Evolutionary conservation across 2,329 filamentous ascomycete genomes (phyloP), one percentile per base, ranked within the genome.

Genomic region (Nothopassalora personata): DNA sequence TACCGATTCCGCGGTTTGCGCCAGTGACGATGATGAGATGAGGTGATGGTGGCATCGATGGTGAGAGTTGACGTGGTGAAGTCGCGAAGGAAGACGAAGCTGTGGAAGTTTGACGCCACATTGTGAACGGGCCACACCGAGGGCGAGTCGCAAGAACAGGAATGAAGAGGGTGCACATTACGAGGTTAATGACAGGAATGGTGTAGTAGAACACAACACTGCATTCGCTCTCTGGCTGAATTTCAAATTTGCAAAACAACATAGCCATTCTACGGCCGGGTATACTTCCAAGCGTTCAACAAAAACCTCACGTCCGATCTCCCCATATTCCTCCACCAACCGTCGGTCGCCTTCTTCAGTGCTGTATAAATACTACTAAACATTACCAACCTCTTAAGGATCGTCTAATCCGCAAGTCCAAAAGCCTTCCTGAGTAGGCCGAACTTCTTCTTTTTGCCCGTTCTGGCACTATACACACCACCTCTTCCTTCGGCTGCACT

Each of bases 371-470:
- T 43, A 43, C 13, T 43, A 43, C 39, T 43, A 43, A 43, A 43
- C 39, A 43, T 43, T 43, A 43, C 39, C 39, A 43, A 43, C 11
- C 31, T 43, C 13, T 18, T 43, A 13, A n/a, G 3, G n/a, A n/a
- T 8, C n/a, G 4, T 43, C 51, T 52, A 85, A 67, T 83, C 81
- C 68, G 83, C 74, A 53, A 85, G 71, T 52, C 80, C 77, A 73
- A 90, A 88, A 72, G 87, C 86, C 71, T 79, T 83, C 71, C 87
- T 83, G 70, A 90, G 73, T 56, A 78, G 75, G 46, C 81, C 80
- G 72, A 90, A 90, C 73, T 86, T 88, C 80, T 89, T 90, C 75
- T 81, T 83, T 72, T 77, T 79, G 49, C 73, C 70, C 5, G 71
- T 73, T 54, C 72, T 61, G 13, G 71, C 65, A 46, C 73, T 69